phyloP scores from a whole-genome alignment of 2,329 filamentous ascomycete species.

The Graphilbum fragrans region DNA sequence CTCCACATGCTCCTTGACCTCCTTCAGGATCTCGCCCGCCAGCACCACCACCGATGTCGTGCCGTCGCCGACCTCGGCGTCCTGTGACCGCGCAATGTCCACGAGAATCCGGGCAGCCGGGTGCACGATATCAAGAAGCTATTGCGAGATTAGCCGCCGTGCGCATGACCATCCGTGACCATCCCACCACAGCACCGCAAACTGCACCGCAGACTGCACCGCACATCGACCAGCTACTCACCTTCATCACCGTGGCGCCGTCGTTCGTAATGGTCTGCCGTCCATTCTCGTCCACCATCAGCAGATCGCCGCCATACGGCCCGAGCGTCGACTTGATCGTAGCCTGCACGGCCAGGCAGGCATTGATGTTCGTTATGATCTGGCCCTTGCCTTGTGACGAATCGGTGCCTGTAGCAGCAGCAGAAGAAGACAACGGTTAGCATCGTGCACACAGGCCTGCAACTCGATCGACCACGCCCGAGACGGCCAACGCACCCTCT shows the following conservation, averaged over 20 bases:
- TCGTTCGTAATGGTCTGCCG: slow-evolving; percentile 97
- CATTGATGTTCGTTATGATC: slow-evolving; percentile 96
- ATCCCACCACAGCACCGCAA: too few relatives aligned
- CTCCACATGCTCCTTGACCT: slow-evolving; percentile 91
- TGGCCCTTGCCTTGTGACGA: slow-evolving; percentile 94
- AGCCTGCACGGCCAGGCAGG: slow-evolving; percentile 86
- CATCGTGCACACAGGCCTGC: slow-evolving; percentile 5
- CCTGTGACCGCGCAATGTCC: slow-evolving; percentile 96
- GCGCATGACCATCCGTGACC: too few relatives aligned
- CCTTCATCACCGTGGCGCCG: slow-evolving; percentile 98
- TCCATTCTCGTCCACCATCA: slow-evolving; percentile 93
- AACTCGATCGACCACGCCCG: slow-evolving; percentile 3
- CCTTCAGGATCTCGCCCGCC: slow-evolving; percentile 95
- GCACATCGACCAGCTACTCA: too few relatives aligned
- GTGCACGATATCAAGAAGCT: slow-evolving; percentile 97
- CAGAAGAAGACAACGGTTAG: too few relatives aligned
- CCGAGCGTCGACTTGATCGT: slow-evolving; percentile 94
- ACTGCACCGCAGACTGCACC: too few relatives aligned
- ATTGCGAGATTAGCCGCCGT: too few relatives aligned
- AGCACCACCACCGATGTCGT: slow-evolving; percentile 96
- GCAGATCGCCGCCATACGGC: slow-evolving; percentile 89
- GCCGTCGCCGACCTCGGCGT: slow-evolving; percentile 95
- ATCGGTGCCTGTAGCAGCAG: slow-evolving; percentile 64
- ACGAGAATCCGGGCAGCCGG: slow-evolving; percentile 93
- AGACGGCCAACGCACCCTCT: slow-evolving; percentile 64